Base-by-base conservation (phyloP, 2,329 filamentous ascomycete genomes). In the Camillea tinctor region DNA sequence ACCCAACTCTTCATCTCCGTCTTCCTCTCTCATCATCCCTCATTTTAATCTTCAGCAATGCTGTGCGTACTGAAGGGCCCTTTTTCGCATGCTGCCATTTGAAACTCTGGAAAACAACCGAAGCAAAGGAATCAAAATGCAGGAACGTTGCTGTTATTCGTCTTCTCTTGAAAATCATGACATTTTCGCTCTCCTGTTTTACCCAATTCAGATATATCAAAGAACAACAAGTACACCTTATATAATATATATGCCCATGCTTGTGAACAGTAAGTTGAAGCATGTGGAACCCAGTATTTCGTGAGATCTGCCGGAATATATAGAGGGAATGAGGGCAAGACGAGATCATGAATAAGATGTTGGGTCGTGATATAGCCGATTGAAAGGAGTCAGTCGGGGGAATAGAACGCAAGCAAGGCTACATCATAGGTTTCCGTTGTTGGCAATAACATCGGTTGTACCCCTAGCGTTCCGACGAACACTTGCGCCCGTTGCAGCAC, bases 371-470 rank as follows among this genome's bases (percentile, higher is more conserved):
- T n/a, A 44, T 44, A 4, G 15, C n/a, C 11, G 36, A 44, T 44
- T 15, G 36, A n/a, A 17, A 44, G 13, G 17, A 11, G 19, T 50
- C 13, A 49, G 49, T 2, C 6, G 11, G 48, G 49, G n/a, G 11
- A 50, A 23, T 19, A 19, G 9, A 11, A n/a, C 23, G 20, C 20
- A 8, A 13, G 17, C n/a, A 6, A 15, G 36, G n/a, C n/a, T 30
- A 15, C 15, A 53, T 64, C 57, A 66, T 56, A 64, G 55, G 60
- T 70, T 72, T 56, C 83, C 84, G 71, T 87, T 87, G 77, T 85
- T 85, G 69, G 82, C 84, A 65, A 87, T 86, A 63, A 80, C 69
- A 65, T 64, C 72, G 20, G 83, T 85, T 4, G 84, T 86, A 53
- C 73, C 75, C 36, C 57, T 62, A 17, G 66, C 67, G 68, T 83